Conservation (phyloP, 768 basidiomycete species). For the Podaxis pistillaris region DNA sequence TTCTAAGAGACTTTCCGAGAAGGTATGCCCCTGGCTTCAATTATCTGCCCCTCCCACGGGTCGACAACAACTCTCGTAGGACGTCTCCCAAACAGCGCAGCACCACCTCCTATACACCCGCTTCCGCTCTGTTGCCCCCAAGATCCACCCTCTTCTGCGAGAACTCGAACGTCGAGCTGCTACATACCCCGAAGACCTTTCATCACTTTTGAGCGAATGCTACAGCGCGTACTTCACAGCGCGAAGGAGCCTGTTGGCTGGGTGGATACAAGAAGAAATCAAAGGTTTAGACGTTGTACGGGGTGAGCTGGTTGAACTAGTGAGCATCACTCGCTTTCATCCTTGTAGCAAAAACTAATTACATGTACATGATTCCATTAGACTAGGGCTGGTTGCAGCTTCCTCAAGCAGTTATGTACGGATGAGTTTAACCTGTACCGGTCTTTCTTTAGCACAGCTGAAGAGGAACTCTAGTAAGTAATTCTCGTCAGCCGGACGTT, state of each 20-base stretch:
- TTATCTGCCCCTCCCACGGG: not conserved
- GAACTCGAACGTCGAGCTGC: constrained; percentile 82
- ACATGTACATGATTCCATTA: constrained; percentile 26
- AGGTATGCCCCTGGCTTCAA: constrained; percentile 39
- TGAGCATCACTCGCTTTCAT: constrained; percentile 29
- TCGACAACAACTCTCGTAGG: constrained; percentile 35
- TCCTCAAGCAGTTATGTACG: constrained; percentile 86
- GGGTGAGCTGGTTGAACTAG: constrained; percentile 87
- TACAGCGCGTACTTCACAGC: constrained; percentile 79
- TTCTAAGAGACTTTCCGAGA: constrained; percentile 69
- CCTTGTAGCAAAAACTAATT: not conserved
- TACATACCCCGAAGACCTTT: constrained; percentile 82
- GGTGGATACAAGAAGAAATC: constrained; percentile 79
- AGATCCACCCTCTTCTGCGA: constrained; percentile 73
- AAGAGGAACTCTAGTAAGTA: constrained; percentile 52
- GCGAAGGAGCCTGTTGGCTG: constrained; percentile 69
- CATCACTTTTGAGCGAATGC: constrained; percentile 80
- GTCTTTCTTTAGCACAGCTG: constrained; percentile 85
- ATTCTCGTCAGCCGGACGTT: not conserved
- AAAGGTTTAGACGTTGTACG: constrained; percentile 73
- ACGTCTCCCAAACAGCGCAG: constrained; percentile 77
- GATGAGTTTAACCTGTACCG: constrained; percentile 88
- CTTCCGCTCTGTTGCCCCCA: constrained; percentile 69
- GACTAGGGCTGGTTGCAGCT: constrained; percentile 91
- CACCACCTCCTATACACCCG: constrained; percentile 88